A percentile compares a stretch with the other conserved stretches of the same genome.
Evolutionary conservation across 2,329 filamentous ascomycete species (phyloP).

Genomic region (Arthroderma uncinatum): DNA sequence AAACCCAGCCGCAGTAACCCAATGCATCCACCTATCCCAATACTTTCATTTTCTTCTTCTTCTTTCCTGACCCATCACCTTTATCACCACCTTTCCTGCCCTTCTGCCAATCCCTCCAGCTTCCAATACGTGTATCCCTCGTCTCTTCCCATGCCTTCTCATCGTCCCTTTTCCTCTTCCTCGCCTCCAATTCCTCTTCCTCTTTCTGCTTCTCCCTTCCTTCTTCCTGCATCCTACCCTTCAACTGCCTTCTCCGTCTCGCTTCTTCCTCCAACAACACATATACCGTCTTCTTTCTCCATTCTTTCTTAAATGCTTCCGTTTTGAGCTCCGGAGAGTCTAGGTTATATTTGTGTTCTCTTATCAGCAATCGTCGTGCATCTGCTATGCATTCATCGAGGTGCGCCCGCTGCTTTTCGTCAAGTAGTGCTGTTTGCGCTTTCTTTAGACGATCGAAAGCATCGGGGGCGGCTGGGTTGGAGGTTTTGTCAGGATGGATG

Average conservation of each 20-base stretch:
- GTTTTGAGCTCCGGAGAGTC: slow-evolving; percentile 76
- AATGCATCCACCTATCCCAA: slow-evolving; percentile 22
- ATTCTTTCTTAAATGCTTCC: slow-evolving; percentile 68
- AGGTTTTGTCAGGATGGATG: slow-evolving; percentile 96
- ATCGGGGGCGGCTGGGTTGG: slow-evolving; percentile 79
- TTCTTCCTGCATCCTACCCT: slow-evolving; percentile 94
- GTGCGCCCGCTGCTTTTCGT: slow-evolving; percentile 77
- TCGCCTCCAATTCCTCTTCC: slow-evolving; percentile 70
- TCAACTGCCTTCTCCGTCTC: slow-evolving; percentile 69
- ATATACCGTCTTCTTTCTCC: slow-evolving; percentile 79
- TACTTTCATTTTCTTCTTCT: slow-evolving; percentile 45
- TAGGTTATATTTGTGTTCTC: slow-evolving; percentile 84
- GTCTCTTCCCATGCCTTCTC: slow-evolving; percentile 94
- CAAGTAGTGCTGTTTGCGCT: slow-evolving; percentile 79
- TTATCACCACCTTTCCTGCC: slow-evolving; percentile 38
- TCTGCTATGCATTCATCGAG: slow-evolving; percentile 95
- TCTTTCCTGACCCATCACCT: slow-evolving; percentile 48
- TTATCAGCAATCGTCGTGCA: slow-evolving; percentile 85
- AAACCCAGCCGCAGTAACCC: not conserved
- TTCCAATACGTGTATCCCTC: slow-evolving; percentile 79
- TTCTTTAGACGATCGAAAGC: slow-evolving; percentile 96
- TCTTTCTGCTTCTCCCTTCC: slow-evolving; percentile 75
- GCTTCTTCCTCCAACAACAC: slow-evolving; percentile 91
- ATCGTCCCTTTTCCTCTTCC: slow-evolving; percentile 80
- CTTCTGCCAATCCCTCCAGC: slow-evolving; percentile 88